Percentiles rank a stretch among this genome's conserved stretches.
Conservation (phyloP, 164 flowering plant species). For the Vitis vinifera region DNA sequence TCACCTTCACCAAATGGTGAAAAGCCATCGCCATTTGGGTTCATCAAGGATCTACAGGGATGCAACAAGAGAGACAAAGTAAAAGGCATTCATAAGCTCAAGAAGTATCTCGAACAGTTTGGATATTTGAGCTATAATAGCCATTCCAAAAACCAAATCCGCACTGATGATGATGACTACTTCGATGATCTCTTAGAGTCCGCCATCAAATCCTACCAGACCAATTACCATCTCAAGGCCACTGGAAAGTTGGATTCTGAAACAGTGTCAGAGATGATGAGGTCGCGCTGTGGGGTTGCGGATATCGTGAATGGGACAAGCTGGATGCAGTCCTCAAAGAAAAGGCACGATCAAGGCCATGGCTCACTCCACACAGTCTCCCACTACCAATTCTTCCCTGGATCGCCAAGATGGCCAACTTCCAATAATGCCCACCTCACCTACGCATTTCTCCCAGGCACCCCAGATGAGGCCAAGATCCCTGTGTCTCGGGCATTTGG, state of each 20-base stretch:
- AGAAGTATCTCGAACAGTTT: conserved; percentile 24
- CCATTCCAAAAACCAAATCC: neutral
- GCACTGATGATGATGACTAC: conserved; percentile 9
- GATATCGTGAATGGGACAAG: conserved; percentile 27
- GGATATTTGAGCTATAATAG: conserved; percentile 22
- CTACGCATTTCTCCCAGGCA: conserved; percentile 4
- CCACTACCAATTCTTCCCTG: conserved; percentile 8
- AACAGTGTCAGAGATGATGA: conserved; percentile 20
- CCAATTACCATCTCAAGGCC: conserved; percentile 20
- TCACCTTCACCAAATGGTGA: no score
- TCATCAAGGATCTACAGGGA: neutral
- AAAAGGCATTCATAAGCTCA: conserved; percentile 8
- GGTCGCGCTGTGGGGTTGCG: conserved; percentile 29
- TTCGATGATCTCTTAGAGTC: conserved; percentile 29
- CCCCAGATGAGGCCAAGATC: neutral
- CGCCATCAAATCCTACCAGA: conserved; percentile 31
- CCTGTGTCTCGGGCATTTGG: conserved; percentile 11
- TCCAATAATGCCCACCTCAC: neutral
- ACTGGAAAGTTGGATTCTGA: conserved; percentile 27
- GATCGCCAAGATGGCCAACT: conserved; percentile 13
- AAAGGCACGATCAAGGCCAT: neutral
- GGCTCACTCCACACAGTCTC: conserved; percentile 1
- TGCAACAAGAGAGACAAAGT: neutral
- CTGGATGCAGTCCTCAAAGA: conserved; percentile 2
- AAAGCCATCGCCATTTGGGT: no score